phyloP scores from a whole-genome alignment of 164 flowering plant genomes.

The Tetracentron sinense region DNA sequence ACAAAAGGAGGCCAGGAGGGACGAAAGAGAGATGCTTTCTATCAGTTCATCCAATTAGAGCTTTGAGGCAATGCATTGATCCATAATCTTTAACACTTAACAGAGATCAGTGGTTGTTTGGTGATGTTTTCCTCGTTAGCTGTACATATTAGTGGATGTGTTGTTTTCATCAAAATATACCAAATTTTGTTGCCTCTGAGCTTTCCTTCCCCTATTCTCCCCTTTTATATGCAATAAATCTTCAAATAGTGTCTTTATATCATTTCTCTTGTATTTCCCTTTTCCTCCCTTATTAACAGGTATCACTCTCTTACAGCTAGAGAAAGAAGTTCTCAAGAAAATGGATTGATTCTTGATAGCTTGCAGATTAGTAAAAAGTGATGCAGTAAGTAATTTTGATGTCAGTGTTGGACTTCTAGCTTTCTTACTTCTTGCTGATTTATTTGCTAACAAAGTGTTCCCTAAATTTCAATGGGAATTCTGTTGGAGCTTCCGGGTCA shows the following conservation, averaged over 20 bases:
- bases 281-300: not conserved
- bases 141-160: not conserved
- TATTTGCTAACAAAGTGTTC: not conserved
- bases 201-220: too few species aligned
- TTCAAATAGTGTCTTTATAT: not conserved
- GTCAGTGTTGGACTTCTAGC: not conserved
- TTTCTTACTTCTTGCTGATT: not conserved
- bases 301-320: too few species aligned
- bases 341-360: not conserved
- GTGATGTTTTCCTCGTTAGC: not conserved
- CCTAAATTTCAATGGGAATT: not conserved
- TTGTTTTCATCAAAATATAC: not conserved
- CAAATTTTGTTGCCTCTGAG: not conserved
- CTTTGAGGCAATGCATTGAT: constrained; percentile 4
- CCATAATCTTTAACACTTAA: not conserved
- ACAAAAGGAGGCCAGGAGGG: not conserved
- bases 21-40: too few species aligned
- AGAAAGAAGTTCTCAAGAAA: too few species aligned
- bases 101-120: not conserved
- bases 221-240: not conserved
- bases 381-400: not conserved
- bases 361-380: not conserved
- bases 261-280: not conserved
- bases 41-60: not conserved
- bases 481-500: not conserved